Percentiles rank a stretch among this genome's conserved stretches.
Evolutionary conservation across 345 rosid species (phyloP).

Genomic region (Gossypium longicalyx): DNA sequence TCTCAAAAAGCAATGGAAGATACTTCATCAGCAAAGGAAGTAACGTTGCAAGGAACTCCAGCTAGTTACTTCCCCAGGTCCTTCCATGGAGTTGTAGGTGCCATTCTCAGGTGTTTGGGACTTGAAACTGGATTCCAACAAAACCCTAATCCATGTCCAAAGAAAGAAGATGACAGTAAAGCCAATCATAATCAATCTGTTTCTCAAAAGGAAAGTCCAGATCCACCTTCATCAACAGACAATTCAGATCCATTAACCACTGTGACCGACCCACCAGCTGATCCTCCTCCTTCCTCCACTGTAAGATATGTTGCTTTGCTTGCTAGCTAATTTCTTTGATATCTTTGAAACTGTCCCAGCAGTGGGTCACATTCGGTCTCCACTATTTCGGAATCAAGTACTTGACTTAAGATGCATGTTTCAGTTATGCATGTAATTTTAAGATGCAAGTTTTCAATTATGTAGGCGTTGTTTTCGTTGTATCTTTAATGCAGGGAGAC

Average conservation of each 20-base stretch:
- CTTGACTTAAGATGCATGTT: not conserved
- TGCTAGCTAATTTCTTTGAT: not conserved
- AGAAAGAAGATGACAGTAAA: not conserved
- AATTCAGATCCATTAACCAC: not conserved
- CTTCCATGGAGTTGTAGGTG: not conserved
- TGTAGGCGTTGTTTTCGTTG: not conserved
- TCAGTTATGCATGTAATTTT: not conserved
- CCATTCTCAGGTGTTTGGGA: slow-evolving; percentile 21
- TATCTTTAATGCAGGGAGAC: slow-evolving; percentile 6
- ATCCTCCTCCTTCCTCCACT: slow-evolving; percentile 14
- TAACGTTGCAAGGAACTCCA: not conserved
- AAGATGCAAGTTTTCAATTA: not conserved
- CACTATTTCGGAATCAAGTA: too few relatives aligned
- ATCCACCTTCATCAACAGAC: not conserved
- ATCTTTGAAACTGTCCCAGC: too few relatives aligned
- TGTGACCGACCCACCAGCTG: not conserved
- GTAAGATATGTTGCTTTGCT: not conserved
- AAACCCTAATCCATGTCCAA: not conserved
- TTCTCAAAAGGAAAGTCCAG: not conserved
- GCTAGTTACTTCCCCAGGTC: not conserved
- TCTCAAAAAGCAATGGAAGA: slow-evolving; percentile 8
- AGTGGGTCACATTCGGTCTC: too few relatives aligned
- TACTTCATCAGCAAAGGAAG: not conserved
- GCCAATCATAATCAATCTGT: not conserved
- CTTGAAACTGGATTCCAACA: not conserved